phyloP scores from a whole-genome alignment of 768 basidiomycete species.

The Lentinula detonsa region DNA sequence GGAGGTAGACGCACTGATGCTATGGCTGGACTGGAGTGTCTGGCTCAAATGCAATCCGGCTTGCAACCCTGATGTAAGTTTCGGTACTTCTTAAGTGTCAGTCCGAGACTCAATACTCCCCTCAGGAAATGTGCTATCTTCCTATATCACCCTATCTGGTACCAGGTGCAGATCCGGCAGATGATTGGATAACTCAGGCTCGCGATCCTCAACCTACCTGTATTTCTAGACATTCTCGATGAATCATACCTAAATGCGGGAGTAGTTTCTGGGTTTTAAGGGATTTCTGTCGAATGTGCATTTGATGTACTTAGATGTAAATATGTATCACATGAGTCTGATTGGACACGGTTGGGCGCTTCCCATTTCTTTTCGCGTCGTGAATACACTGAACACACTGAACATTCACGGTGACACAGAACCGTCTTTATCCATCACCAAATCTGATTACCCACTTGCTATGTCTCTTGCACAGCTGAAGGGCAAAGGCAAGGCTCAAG shows the following conservation, averaged over 20 bases:
- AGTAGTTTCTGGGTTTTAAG: neutral
- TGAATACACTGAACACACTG: too few species aligned
- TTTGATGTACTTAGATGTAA: too few species aligned
- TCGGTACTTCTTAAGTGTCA: too few species aligned
- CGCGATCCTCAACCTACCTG: neutral
- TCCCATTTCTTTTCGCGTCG: too few species aligned
- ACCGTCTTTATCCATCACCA: too few species aligned
- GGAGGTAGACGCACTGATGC: neutral
- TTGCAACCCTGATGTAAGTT: neutral
- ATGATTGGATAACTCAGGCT: neutral
- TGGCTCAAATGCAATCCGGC: constrained; percentile 2
- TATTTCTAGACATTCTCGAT: neutral
- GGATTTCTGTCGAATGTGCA: too few species aligned
- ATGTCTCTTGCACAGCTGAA: constrained; percentile 30
- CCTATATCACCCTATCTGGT: constrained; percentile 1
- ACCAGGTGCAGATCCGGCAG: neutral
- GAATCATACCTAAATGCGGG: neutral
- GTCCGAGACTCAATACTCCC: neutral
- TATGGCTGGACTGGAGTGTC: constrained; percentile 4
- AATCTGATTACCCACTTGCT: neutral
- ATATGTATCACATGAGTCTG: too few species aligned
- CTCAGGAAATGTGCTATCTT: constrained; percentile 5
- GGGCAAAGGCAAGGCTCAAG: constrained; percentile 46
- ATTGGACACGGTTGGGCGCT: too few species aligned
- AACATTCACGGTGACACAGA: too few species aligned